phyloP scores from a whole-genome alignment of 1,139 yeast genomes.

The Scheffersomyces stambukii region DNA sequence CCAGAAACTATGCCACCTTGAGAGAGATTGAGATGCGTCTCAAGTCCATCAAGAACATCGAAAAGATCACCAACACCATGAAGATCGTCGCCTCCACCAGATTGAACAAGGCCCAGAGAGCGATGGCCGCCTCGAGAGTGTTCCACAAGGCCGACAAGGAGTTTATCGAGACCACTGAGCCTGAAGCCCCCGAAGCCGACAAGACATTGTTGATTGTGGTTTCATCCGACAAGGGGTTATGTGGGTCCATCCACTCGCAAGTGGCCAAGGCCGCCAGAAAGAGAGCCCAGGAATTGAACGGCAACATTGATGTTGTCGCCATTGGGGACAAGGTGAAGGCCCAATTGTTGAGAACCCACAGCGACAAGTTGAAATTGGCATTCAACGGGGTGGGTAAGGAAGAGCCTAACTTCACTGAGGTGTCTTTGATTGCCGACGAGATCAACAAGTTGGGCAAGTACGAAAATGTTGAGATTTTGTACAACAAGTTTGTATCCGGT shows the following conservation, averaged over 20 bases:
- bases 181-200: conserved; percentile 50
- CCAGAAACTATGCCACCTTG: conserved; percentile 92
- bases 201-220: conserved; percentile 72
- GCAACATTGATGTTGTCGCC: conserved; percentile 76
- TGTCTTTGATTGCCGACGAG: conserved; percentile 84
- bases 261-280: conserved; percentile 82
- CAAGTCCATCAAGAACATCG: conserved; percentile 97
- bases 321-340: conserved; percentile 92
- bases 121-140: conserved; percentile 84
- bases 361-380: conserved; percentile 64
- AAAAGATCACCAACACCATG: conserved; percentile 99
- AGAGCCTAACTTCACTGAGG: conserved; percentile 91
- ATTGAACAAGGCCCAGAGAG: conserved; percentile 92
- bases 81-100: conserved; percentile 98
- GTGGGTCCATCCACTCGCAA: conserved; percentile 98
- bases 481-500: conserved; percentile 84
- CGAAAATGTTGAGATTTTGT: conserved; percentile 74
- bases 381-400: conserved; percentile 93
- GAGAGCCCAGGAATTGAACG: conserved; percentile 54
- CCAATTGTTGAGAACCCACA: conserved; percentile 81
- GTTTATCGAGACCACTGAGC: conserved; percentile 79
- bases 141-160: conserved; percentile 79
- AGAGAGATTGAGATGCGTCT: conserved; percentile 98
- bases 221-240: conserved; percentile 96
- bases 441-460: conserved; percentile 65